Percentiles rank a stretch among this genome's conserved stretches.
These are phyloP conservation scores for Phytopythium chamaehyphon DNA, from an alignment of 352 stramenopile species.

Conservation along the genomic window DNA sequence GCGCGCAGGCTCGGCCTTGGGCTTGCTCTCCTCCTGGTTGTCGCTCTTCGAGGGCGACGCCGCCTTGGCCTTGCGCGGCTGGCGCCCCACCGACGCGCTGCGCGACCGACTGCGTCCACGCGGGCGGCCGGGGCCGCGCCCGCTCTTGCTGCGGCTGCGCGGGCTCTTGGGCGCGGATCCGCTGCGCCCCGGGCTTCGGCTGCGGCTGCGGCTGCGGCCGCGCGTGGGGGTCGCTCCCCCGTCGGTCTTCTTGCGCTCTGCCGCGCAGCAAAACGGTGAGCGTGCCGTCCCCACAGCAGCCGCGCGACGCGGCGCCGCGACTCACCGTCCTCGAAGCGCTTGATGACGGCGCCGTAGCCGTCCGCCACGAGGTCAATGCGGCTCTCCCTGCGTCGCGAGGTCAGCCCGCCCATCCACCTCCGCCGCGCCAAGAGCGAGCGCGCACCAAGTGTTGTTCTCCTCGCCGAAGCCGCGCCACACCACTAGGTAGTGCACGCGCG, in stretches of 20 bases:
- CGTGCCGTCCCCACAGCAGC: no score
- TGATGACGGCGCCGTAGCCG: conserved; percentile 68
- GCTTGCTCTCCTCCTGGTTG: conserved; percentile 13
- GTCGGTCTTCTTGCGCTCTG: conserved; percentile 57
- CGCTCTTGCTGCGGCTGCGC: conserved; percentile 13
- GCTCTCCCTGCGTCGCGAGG: conserved; percentile 49
- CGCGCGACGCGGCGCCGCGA: background rate
- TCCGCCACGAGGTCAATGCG: conserved; percentile 77
- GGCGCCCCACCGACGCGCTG: conserved; percentile 51
- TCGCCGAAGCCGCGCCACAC: conserved; percentile 72
- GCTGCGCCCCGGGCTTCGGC: conserved; percentile 35
- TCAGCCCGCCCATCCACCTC: background rate
- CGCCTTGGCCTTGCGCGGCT: conserved; percentile 18
- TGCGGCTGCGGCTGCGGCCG: conserved; percentile 31
- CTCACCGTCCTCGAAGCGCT: conserved; percentile 61
- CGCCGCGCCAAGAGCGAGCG: background rate
- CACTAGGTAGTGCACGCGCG: conserved; percentile 81
- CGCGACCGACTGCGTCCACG: conserved; percentile 48
- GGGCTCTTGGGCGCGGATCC: conserved; percentile 33
- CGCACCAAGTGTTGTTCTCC: conserved; percentile 84
- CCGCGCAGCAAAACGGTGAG: conserved; percentile 1
- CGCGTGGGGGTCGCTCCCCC: conserved; percentile 18
- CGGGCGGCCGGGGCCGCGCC: conserved; percentile 32
- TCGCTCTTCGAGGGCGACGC: conserved; percentile 10
- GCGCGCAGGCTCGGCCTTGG: conserved; percentile 9